Conservation (phyloP, 345 rosid species). For the Lagerstroemia speciosa region DNA sequence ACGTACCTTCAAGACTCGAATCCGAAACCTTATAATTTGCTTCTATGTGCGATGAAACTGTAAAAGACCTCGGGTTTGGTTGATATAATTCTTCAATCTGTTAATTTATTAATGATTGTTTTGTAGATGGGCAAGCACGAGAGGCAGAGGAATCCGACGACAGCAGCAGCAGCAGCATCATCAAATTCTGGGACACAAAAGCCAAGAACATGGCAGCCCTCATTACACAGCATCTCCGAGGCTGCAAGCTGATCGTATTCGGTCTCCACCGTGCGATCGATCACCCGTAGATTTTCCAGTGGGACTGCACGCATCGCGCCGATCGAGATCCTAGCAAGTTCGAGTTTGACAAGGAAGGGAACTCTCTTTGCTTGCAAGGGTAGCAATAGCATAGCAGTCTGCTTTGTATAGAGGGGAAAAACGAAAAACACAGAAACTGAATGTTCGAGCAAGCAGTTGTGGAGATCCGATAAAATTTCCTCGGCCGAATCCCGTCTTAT, state of each 20-base stretch:
- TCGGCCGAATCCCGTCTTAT: neutral
- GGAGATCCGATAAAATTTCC: neutral
- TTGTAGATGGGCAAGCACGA: slow-evolving; percentile 48
- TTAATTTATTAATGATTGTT: neutral
- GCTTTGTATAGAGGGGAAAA: neutral
- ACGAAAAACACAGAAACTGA: neutral
- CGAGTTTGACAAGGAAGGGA: neutral
- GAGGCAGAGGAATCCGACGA: slow-evolving; percentile 27
- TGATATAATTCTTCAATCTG: too few species aligned
- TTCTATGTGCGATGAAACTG: neutral
- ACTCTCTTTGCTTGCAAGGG: neutral
- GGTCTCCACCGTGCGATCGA: neutral
- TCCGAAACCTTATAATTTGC: neutral
- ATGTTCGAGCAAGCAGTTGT: neutral
- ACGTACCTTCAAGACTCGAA: too few species aligned
- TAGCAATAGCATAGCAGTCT: neutral
- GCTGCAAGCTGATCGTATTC: slow-evolving; percentile 32
- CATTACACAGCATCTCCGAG: slow-evolving; percentile 82
- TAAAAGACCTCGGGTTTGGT: neutral
- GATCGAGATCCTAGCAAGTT: neutral
- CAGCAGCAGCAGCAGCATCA: slow-evolving; percentile 19
- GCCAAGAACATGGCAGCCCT: slow-evolving; percentile 87
- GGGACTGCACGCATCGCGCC: neutral
- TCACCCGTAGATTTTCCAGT: neutral
- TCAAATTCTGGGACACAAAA: slow-evolving; percentile 25